Percentiles rank a stretch among this genome's conserved stretches.
phyloP scores from a whole-genome alignment of 208 protist species.

The Acanthamoeba healyi region DNA sequence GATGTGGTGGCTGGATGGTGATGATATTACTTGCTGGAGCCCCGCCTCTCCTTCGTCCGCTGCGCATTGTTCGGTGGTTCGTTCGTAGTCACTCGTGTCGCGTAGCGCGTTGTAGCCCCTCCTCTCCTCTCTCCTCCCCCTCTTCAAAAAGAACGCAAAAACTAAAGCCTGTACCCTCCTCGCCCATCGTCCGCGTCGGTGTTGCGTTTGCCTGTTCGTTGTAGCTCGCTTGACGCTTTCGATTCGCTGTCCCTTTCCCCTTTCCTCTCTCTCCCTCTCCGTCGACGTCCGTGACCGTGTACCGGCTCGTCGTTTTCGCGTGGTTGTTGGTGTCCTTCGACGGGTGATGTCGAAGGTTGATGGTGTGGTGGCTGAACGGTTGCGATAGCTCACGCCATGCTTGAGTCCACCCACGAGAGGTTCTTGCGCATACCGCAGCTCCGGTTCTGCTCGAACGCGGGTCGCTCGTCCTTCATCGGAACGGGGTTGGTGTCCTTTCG shows the following conservation, averaged over 20 bases:
- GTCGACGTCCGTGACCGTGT: not conserved
- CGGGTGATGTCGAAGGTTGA: too few species aligned
- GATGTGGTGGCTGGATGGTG: too few species aligned
- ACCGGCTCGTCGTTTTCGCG: not conserved
- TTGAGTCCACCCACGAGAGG: slow-evolving; percentile 46
- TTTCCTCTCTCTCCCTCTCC: not conserved
- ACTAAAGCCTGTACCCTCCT: not conserved
- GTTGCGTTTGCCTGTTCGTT: too few species aligned
- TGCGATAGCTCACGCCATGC: slow-evolving; percentile 43
- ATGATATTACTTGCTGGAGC: too few species aligned
- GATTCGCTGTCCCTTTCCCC: not conserved
- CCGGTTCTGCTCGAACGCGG: slow-evolving; percentile 14
- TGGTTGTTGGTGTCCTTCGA: not conserved
- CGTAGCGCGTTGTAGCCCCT: too few species aligned
- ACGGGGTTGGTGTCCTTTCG: not conserved
- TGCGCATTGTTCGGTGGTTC: not conserved
- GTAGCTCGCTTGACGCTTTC: not conserved
- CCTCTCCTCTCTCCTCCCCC: not conserved
- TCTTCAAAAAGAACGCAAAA: slow-evolving; percentile 5
- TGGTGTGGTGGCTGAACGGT: not conserved
- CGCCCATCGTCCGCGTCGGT: not conserved
- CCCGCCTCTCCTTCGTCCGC: too few species aligned
- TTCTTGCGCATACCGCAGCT: slow-evolving; percentile 64
- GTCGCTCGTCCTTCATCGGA: not conserved
- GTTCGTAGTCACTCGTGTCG: not conserved